phyloP scores from a whole-genome alignment of 2,329 filamentous ascomycete species.

The Paracamarosporium sp. region DNA sequence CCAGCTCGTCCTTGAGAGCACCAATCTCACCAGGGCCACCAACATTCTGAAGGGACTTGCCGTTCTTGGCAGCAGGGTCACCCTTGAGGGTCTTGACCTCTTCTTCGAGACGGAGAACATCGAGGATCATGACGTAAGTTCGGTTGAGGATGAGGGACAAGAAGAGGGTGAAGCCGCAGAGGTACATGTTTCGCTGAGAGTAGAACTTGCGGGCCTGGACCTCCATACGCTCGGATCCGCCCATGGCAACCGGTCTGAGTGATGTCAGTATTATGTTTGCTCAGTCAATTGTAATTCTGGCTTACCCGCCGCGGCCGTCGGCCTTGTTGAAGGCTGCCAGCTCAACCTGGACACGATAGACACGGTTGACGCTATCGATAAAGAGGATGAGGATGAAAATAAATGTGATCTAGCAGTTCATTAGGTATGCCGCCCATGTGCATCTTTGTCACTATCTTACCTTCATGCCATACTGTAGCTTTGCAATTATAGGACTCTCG shows the following conservation, averaged over 20 bases:
- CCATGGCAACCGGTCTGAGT: conserved; percentile 72
- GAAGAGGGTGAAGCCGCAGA: conserved; percentile 99
- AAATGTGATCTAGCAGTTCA: conserved; percentile 76
- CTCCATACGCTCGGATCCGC: conserved; percentile 89
- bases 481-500: conserved; percentile 82
- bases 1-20: conserved; percentile 69
- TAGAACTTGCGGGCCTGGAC: conserved; percentile 99
- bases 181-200: conserved; percentile 99
- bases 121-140: conserved; percentile 96
- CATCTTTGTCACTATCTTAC: conserved; percentile 45
- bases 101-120: conserved; percentile 90
- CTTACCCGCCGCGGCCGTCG: conserved; percentile 59
- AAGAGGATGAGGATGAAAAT: conserved; percentile 99
- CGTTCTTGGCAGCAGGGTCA: conserved; percentile 65
- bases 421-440: conserved; percentile 16
- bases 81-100: conserved; percentile 85
- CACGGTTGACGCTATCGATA: conserved; percentile 93
- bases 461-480: conserved; percentile 97
- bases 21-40: conserved; percentile 80
- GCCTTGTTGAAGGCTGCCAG: conserved; percentile 75
- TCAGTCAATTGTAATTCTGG: neutral
- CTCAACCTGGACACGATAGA: conserved; percentile 96
- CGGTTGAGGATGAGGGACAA: conserved; percentile 98
- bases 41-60: conserved; percentile 71
- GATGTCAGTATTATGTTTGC: conserved; percentile 15